Evolutionary conservation across 305 asterid genomes (phyloP), one percentile per base, ranked within the genome.

Genomic region (Fraxinus velutina): DNA sequence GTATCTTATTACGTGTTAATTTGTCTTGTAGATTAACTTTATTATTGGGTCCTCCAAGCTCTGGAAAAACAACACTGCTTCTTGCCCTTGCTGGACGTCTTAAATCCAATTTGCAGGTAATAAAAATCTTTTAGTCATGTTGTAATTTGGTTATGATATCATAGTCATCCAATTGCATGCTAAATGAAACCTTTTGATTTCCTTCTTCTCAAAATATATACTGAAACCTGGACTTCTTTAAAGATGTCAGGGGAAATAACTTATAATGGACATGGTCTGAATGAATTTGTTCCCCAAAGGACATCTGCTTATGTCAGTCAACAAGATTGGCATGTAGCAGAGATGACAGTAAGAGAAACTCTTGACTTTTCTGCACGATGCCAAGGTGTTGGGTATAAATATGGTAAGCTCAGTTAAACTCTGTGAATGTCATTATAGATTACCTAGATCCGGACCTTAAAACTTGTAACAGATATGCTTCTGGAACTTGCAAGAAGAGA

Each of bases 311-410:
- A 96, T 85, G 89, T 96, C 83, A 90, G 89, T 84, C 99, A 96
- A 87, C 94, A 96, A 81, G 99, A 96, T 88, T 88, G 92, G 94
- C 99, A 96, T 60, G 88, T 86, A 29, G 97, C 95, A 66, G 99
- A 96, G 89, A 96, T 93, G 97, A 96, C 98, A 2, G 99, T 96
- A 44, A 90, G 97, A 88, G 99, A 96, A 90, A 92, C 98, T 60
- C 92, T 96, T 4, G 93, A 90, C 85, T 90, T 96, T 83, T 91
- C 99, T 21, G 93, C 95, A 39, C 92, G 94, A 66, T 96, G 99
- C 79, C 97, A 90, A 85, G 99, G 99, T 57, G 97, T 93, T 87
- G 99, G 99, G 75, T 88, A 83, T 86, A 92, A 92, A 84, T 93
- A 94, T 64, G 98, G 99, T 96, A 89, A 85, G 91, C 57, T 83